phyloP scores from a whole-genome alignment of 768 basidiomycete genomes.

The Mrakia frigida region DNA sequence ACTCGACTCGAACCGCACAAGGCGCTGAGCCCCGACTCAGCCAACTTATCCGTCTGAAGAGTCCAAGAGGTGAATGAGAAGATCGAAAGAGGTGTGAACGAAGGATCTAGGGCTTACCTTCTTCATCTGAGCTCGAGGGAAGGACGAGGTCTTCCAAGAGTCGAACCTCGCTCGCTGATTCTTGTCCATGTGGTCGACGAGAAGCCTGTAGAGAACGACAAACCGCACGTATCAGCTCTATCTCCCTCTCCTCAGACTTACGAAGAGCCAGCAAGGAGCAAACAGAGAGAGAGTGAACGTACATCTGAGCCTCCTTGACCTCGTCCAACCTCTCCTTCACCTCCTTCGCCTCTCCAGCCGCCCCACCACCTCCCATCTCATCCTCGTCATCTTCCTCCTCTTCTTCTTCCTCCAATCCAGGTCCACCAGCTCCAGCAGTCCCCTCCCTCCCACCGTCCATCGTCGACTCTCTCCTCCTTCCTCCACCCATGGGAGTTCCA shows the following conservation, averaged over 20 bases:
- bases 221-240: neutral
- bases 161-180: slow-evolving; percentile 26
- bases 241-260: too few relatives aligned
- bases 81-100: neutral
- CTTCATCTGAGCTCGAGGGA: slow-evolving; percentile 17
- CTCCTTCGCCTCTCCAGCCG: slow-evolving; percentile 12
- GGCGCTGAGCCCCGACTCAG: neutral
- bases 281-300: neutral
- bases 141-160: slow-evolving; percentile 29
- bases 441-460: neutral
- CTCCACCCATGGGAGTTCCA: slow-evolving; percentile 11
- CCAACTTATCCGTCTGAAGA: too few relatives aligned
- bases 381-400: slow-evolving; percentile 26
- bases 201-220: slow-evolving; percentile 2
- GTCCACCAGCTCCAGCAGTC: neutral
- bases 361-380: neutral
- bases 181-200: slow-evolving; percentile 23
- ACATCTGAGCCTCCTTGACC: slow-evolving; percentile 32
- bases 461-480: neutral
- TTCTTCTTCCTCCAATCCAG: neutral
- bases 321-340: slow-evolving; percentile 27
- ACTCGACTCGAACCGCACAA: neutral
- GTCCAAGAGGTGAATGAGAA: too few relatives aligned
- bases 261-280: neutral
- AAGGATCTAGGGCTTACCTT: slow-evolving; percentile 1